Conservation (phyloP, 108 stramenopile species). For the Epithemia pelagica region DNA sequence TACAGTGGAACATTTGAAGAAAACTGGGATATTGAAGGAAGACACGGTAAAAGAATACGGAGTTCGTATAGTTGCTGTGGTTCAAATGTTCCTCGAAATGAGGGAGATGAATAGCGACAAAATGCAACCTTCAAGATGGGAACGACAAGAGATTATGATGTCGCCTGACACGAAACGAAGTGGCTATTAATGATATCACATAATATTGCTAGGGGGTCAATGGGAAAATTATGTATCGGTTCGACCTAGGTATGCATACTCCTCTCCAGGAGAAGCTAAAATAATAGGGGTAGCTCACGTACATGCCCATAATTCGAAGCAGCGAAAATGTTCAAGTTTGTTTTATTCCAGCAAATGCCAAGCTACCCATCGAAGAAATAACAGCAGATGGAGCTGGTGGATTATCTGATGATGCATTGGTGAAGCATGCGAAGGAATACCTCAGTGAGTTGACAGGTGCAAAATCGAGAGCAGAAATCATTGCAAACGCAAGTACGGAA, state of each 20-base stretch:
- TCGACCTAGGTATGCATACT: too few species aligned
- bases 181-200: too few species aligned
- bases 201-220: too few species aligned
- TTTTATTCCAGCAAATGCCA: conserved; percentile 54
- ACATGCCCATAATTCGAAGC: too few species aligned
- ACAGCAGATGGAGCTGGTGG: conserved; percentile 52
- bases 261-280: too few species aligned
- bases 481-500: conserved; percentile 38
- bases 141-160: background rate
- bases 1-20: conserved; percentile 56
- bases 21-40: conserved; percentile 52
- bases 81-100: conserved; percentile 48
- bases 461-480: conserved; percentile 16
- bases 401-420: conserved; percentile 45
- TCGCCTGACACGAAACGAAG: too few species aligned
- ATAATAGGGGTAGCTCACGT: too few species aligned
- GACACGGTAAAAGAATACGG: conserved; percentile 75
- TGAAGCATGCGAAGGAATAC: conserved; percentile 56
- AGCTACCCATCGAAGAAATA: conserved; percentile 29
- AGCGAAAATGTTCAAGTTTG: conserved; percentile 31
- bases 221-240: too few species aligned
- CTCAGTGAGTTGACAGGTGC: conserved; percentile 45
- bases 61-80: conserved; percentile 52
- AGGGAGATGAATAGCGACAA: conserved; percentile 36
- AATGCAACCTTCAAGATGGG: background rate